Evolutionary conservation across 805 yeast species (phyloP), one percentile per base, ranked within the genome.

Genomic region (Clavispora vitiphila): DNA sequence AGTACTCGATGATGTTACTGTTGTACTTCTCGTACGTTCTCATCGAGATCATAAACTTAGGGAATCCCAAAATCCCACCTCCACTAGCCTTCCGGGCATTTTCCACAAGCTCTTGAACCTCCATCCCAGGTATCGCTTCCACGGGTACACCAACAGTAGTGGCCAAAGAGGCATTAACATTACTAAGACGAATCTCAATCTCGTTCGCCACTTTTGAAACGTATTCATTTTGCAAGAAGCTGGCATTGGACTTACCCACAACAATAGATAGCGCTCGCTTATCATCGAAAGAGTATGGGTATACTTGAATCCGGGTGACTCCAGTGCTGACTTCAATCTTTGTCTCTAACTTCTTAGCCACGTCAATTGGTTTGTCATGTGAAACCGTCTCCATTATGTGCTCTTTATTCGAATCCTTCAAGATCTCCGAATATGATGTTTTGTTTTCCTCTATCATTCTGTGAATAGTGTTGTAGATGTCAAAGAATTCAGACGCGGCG

Each of bases 231-330:
- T 78, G 80, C 8, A 74, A 64, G 53, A 77, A 78, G n/a, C 57
- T 58, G 8, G 78, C 84, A n/a, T 59, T 62, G 2, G 81, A 61
- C 31, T 76, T 72, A 32, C 79, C 83, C 24, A 83, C 62, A 39
- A 71, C 73, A 3, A 83, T 61, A 3, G 80, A 81, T 48, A 91
- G 65, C 0, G 86, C 96, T 50, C 83, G 87, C 1, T 82, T 62
- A 54, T 93, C 97, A 34, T 78, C 69, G 44, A 91, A 72, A 8
- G 93, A 79, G 30, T 88, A 83, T 1, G 99, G 98, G 54, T 84
- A 90, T 0, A 89, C 74, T 40, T 83, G 88, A 1, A 83, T 46
- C 37, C 78, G 63, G 14, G 85, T 56, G 5, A 62, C 62, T 1
- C 81, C 83, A 16, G 88, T 60, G 24, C 70, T 64, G 1, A 87